Percentiles rank a stretch among this genome's conserved stretches.
phyloP scores from a whole-genome alignment of 1,284 basidiomycete genomes.

The Blastosporella zonata region DNA sequence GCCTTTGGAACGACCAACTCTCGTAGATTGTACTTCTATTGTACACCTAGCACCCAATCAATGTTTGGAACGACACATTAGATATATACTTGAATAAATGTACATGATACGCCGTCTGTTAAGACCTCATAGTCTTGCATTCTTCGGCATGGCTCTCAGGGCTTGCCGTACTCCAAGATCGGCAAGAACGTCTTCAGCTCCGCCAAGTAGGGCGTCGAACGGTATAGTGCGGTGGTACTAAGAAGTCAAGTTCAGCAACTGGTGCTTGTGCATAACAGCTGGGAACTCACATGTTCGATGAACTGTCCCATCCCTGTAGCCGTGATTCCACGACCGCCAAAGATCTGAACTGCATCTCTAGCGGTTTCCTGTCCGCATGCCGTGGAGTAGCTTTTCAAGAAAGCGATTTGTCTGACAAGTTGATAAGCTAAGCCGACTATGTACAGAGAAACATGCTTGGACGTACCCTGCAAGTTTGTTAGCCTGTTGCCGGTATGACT shows the following conservation, averaged over 20 bases:
- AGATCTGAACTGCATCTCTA: constrained; percentile 65
- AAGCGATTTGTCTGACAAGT: constrained; percentile 55
- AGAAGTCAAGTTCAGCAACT: not conserved
- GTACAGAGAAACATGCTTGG: not conserved
- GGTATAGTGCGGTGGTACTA: constrained; percentile 49
- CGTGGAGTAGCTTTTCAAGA: constrained; percentile 67
- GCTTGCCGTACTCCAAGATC: constrained; percentile 67
- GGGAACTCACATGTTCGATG: constrained; percentile 53
- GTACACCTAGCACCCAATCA: not conserved
- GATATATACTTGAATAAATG: too few relatives aligned
- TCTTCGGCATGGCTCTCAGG: constrained; percentile 58
- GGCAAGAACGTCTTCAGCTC: constrained; percentile 63
- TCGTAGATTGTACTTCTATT: not conserved
- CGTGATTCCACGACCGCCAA: constrained; percentile 70
- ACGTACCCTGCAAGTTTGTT: constrained; percentile 49
- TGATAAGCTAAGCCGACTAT: not conserved
- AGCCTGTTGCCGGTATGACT: constrained; percentile 43
- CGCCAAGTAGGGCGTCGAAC: constrained; percentile 55
- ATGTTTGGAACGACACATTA: too few relatives aligned
- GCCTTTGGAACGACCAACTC: not conserved
- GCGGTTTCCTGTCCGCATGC: constrained; percentile 62
- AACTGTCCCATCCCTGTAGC: constrained; percentile 62
- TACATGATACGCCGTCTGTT: not conserved
- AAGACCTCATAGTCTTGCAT: constrained; percentile 40
- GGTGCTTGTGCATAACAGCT: not conserved